phyloP scores from a whole-genome alignment of 1,139 yeast genomes.

The Candida mesenterica region DNA sequence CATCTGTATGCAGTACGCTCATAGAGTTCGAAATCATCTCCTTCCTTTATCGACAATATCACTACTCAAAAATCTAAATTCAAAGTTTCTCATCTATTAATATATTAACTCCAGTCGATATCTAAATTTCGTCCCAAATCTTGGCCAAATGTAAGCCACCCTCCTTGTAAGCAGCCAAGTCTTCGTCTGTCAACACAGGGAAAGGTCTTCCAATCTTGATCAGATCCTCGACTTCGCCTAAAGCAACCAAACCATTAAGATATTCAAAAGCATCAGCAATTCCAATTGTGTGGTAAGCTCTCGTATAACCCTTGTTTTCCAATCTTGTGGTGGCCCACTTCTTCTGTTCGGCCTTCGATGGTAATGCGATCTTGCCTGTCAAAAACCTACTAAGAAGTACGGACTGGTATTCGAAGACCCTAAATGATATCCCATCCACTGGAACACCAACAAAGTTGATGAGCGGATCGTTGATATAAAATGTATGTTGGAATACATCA shows the following conservation, averaged over 20 bases:
- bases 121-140: conserved; percentile 21
- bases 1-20: too few species aligned
- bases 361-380: conserved; percentile 32
- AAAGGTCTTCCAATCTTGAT: conserved; percentile 30
- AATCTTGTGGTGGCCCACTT: conserved; percentile 31
- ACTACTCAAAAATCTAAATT: too few species aligned
- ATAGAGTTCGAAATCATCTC: too few species aligned
- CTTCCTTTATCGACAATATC: too few species aligned
- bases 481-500: conserved; percentile 38
- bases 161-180: conserved; percentile 19
- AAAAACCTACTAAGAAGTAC: conserved; percentile 33
- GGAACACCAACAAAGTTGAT: conserved; percentile 42
- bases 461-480: conserved; percentile 35
- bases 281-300: conserved; percentile 45
- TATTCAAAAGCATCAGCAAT: conserved; percentile 21
- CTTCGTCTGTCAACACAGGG: conserved; percentile 30
- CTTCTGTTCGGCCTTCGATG: conserved; percentile 27
- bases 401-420: conserved; percentile 46
- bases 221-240: conserved; percentile 29
- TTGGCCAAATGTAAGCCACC: conserved; percentile 21
- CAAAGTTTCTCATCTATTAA: background rate
- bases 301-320: conserved; percentile 25
- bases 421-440: conserved; percentile 35
- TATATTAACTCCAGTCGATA: background rate
- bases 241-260: conserved; percentile 20